Base-by-base conservation (phyloP, 2,329 filamentous ascomycete species). In the Claviceps spartinae region DNA sequence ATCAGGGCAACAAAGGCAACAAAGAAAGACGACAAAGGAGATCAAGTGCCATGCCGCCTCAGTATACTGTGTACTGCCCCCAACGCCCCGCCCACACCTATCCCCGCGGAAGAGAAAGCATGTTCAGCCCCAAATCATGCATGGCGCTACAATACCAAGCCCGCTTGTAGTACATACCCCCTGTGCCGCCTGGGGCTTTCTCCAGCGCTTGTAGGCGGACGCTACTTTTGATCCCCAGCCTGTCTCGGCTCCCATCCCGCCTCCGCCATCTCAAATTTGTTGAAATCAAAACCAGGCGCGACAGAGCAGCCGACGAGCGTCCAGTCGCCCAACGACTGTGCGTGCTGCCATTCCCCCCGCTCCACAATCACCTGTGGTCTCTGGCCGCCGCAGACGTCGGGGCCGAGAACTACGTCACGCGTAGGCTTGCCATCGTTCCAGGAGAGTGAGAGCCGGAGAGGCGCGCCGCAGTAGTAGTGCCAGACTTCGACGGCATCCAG, bases 391-490 rank as follows among this genome's bases (percentile, higher is more conserved):
- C 72, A 70, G n/a, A 76, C 52, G 46, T 75, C 67, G 4, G 65
- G 62, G 0, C 73, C 74, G 13, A 77, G 64, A 26, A 67, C 57
- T 8, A 61, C 55, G 38, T 65, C 53, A 5, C 64, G 61, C 55
- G 63, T 63, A 40, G 62, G 64, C 58, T 53, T 61, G 2, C 72
- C 73, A 51, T 77, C 66, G 49, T 77, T 61, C 20, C 53, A 59
- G 1, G 72, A 73, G 0, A 76, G 61, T 2, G 67, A 72, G 9
- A 77, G 60, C 11, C 60, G 66, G 48, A 78, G 59, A 1, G 74
- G 74, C 6, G 75, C 73, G 5, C 75, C 75, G 8, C 72, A 74
- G 49, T 77, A 77, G 63, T 73, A 69, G 57, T 78, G 75, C 75
- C 75, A 78, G 8, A 74, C 61, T 58, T 78, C 73, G 40, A 63